Percentiles rank a stretch among this genome's conserved stretches.
These are phyloP conservation scores for Candida patagonica DNA, from an alignment of 805 yeast species.

Conservation along the genomic window DNA sequence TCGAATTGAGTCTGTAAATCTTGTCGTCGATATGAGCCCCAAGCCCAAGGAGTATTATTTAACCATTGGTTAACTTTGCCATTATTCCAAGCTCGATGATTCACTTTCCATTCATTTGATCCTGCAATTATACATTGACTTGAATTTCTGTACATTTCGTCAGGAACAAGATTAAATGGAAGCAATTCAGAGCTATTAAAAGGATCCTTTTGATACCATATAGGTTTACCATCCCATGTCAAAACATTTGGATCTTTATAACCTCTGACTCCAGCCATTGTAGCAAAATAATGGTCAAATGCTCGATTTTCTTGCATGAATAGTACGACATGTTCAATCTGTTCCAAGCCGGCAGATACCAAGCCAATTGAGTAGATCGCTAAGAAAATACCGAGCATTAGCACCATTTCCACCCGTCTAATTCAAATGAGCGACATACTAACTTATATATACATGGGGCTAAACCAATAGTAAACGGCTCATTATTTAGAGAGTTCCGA, in stretches of 20 bases:
- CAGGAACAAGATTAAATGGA: conserved; percentile 16
- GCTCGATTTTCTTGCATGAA: conserved; percentile 21
- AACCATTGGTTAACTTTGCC: conserved; percentile 19
- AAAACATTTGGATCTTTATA: conserved; percentile 20
- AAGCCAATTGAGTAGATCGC: too few species aligned
- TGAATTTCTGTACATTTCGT: conserved; percentile 11
- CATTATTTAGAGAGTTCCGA: too few species aligned
- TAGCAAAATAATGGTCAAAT: conserved; percentile 19
- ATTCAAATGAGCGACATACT: too few species aligned
- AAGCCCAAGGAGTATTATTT: conserved; percentile 16
- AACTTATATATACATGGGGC: too few species aligned
- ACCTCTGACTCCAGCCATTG: conserved; percentile 21
- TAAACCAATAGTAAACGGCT: too few species aligned
- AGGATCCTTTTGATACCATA: conserved; percentile 14
- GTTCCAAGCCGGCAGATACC: conserved; percentile 4
- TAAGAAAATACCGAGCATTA: too few species aligned
- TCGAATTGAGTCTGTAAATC: conserved; percentile 19
- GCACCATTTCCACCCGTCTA: too few species aligned
- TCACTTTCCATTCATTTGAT: conserved; percentile 18
- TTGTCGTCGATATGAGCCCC: conserved; percentile 15
- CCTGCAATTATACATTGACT: conserved; percentile 17
- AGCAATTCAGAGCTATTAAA: conserved; percentile 10
- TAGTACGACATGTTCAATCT: conserved; percentile 14
- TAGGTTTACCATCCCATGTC: conserved; percentile 6
- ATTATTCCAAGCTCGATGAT: conserved; percentile 19